Base-by-base conservation (phyloP, 805 yeast species). In the Wickerhamomyces queroliae region DNA sequence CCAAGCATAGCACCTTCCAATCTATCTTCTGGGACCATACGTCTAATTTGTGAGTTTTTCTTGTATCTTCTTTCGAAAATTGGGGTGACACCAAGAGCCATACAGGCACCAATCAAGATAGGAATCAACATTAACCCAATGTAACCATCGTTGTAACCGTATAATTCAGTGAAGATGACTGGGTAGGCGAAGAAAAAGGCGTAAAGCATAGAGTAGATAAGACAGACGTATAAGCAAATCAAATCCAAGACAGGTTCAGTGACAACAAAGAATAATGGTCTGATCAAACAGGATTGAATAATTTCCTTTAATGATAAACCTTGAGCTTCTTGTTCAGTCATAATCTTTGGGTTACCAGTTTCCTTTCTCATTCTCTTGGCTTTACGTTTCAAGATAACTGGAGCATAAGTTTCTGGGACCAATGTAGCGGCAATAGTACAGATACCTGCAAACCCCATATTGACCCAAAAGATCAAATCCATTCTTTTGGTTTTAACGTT, bases 171-270 rank as follows among this genome's bases (percentile, higher is more conserved):
- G 60, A 89, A 89, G 38, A 89, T 86, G 38, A 83, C 95, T 5
- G 97, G 97, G 64, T 84, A 89, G 1, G 97, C 96, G 65, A 88
- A 89, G 78, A 89, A 89, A 69, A 89, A 89, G 11, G 95, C 96
- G 56, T 89, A 89, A 37, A 89, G 69, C 58, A 89, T 70, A n/a
- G 96, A 82, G 66, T 89, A 89, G 60, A 89, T 87, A 58, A 89
- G 71, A 47, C 95, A 89, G 44, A 89, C 91, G 62, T 87, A 89
- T 51, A 77, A 75, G 61, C 95, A 87, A 70, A 89, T 77, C 49
- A 87, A 66, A 55, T 80, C 93, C 53, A 89, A 67, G 21, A 88
- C 95, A 4, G 95, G 95, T 61, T 89, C 96, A 21, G 90, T 78
- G 17, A 76, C 61, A 15, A 78, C 78, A 57, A 88, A 84, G 55